Conservation (phyloP, 2,329 filamentous ascomycete genomes). For the Xylaria sp. region DNA sequence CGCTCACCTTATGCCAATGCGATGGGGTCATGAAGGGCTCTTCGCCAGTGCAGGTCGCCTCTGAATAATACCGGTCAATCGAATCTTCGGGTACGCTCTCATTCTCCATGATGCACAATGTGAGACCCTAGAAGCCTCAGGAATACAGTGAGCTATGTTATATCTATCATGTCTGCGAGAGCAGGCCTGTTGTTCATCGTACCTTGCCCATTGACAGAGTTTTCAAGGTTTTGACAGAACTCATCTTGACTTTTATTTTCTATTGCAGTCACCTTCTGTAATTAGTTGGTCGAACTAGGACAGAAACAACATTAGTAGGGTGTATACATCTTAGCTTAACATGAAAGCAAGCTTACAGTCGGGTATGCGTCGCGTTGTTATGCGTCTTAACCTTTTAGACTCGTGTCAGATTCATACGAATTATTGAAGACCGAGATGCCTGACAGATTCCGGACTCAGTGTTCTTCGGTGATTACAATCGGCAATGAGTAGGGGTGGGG, state of each 20-base stretch:
- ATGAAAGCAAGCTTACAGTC: too few species aligned
- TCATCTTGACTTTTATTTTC: slow-evolving; percentile 15
- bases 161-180: not conserved
- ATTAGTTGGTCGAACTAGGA: too few species aligned
- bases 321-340: too few species aligned
- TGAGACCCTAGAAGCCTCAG: not conserved
- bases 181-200: not conserved
- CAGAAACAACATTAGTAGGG: too few species aligned
- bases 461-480: too few species aligned
- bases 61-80: slow-evolving; percentile 35
- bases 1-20: slow-evolving; percentile 40
- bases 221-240: slow-evolving; percentile 21
- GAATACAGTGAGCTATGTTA: not conserved
- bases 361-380: too few species aligned
- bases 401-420: too few species aligned
- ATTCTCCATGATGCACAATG: not conserved
- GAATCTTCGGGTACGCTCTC: slow-evolving; percentile 30
- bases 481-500: too few species aligned
- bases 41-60: slow-evolving; percentile 34
- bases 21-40: slow-evolving; percentile 29
- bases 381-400: too few species aligned
- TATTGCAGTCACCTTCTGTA: too few species aligned
- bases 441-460: too few species aligned
- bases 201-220: slow-evolving; percentile 21
- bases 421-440: too few species aligned